phyloP scores from a whole-genome alignment of 352 stramenopile species.

The Phytophthora sojae region DNA sequence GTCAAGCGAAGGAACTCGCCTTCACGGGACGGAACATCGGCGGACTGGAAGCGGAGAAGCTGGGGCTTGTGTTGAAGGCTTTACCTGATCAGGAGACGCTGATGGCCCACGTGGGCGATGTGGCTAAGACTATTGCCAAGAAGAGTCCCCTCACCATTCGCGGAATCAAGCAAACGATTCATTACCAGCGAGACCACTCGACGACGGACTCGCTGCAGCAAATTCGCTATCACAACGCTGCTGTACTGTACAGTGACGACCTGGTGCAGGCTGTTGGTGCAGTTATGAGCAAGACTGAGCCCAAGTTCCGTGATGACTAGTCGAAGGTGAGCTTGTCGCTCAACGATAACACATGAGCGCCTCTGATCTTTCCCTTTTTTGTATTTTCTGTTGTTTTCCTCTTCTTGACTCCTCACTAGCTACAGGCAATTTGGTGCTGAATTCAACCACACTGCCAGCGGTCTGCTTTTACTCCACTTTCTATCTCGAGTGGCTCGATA shows the following conservation, averaged over 20 bases:
- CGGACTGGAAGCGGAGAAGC: constrained; percentile 73
- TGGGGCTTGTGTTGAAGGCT: constrained; percentile 82
- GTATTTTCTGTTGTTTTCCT: constrained; percentile 28
- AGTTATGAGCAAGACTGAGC: constrained; percentile 71
- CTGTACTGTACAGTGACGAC: constrained; percentile 88
- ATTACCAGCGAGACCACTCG: constrained; percentile 89
- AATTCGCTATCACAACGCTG: constrained; percentile 86
- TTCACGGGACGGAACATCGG: constrained; percentile 88
- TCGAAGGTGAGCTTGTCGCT: neutral
- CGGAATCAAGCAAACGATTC: constrained; percentile 89
- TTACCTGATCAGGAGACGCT: constrained; percentile 71
- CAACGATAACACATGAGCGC: constrained; percentile 9
- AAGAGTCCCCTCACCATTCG: constrained; percentile 90
- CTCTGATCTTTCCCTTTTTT: constrained; percentile 27
- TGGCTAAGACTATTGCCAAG: constrained; percentile 73
- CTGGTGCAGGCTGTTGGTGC: constrained; percentile 77
- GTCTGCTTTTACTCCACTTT: constrained; percentile 28
- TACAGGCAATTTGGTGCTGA: constrained; percentile 10
- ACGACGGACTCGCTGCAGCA: constrained; percentile 80
- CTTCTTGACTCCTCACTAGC: constrained; percentile 26
- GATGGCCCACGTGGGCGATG: constrained; percentile 53
- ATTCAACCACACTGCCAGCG: constrained; percentile 10
- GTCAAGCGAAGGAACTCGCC: constrained; percentile 84
- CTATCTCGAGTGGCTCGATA: constrained; percentile 35
- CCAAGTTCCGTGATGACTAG: constrained; percentile 77